These are phyloP conservation scores for Mychonastes homosphaera DNA, from an alignment of 139 green algal genomes.

Conservation along the genomic window DNA sequence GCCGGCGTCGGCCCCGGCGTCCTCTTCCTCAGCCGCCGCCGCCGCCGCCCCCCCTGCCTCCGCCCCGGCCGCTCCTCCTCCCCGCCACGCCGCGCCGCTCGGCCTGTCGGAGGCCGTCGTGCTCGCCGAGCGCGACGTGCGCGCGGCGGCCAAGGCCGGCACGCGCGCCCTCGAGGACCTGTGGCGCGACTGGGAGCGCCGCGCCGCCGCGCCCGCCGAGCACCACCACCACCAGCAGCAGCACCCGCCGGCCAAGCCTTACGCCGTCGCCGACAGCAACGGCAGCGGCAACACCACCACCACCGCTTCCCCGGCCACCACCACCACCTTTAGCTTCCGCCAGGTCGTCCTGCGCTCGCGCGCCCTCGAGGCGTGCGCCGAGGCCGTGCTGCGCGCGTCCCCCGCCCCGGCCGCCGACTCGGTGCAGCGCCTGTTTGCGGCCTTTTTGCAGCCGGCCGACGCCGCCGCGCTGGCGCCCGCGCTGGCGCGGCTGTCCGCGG, in stretches of 20 bases:
- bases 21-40: no score
- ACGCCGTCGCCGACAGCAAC: not conserved
- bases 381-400: conserved; percentile 18
- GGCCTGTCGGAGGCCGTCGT: no score
- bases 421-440: conserved; percentile 13
- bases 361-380: conserved; percentile 34
- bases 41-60: no score
- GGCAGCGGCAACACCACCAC: no score
- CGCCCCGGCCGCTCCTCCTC: no score
- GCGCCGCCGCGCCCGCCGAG: not conserved
- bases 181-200: not conserved
- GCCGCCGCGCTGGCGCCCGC: not conserved
- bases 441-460: conserved; percentile 8
- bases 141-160: conserved; percentile 17
- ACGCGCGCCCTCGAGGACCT: conserved; percentile 6
- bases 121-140: no score
- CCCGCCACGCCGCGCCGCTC: no score
- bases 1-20: conserved; percentile 3
- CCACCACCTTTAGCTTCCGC: no score
- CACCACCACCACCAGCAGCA: not conserved
- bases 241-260: not conserved
- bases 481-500: conserved; percentile 5
- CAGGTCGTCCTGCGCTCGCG: conserved; percentile 33
- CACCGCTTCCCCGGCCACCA: not conserved
- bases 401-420: conserved; percentile 7